phyloP scores from a whole-genome alignment of 163 green algal species.

The Scenedesmus sp. region DNA sequence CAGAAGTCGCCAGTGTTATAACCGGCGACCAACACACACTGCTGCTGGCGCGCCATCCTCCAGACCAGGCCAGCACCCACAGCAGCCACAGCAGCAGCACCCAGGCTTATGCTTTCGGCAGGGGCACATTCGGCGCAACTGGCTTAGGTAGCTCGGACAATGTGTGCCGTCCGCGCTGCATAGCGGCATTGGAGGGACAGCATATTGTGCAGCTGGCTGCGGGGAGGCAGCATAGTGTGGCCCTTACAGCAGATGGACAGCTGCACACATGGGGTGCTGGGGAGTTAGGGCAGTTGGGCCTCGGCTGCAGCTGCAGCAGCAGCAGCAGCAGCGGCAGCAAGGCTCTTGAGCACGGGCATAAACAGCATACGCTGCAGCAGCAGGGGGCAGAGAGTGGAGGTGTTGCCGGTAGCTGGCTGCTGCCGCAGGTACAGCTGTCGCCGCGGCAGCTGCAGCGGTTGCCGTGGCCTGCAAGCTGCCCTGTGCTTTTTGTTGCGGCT shows the following conservation, averaged over 20 bases:
- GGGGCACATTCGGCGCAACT: constrained; percentile 26
- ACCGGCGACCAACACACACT: constrained; percentile 22
- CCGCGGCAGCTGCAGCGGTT: constrained; percentile 1
- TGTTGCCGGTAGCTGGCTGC: constrained; percentile 7
- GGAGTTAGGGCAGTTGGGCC: constrained; percentile 65
- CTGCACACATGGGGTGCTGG: constrained; percentile 68
- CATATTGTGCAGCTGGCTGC: constrained; percentile 65
- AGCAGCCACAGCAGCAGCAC: not conserved
- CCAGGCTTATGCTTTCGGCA: not conserved
- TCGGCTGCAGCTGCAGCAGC: constrained; percentile 49
- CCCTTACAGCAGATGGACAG: constrained; percentile 58
- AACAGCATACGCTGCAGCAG: not conserved
- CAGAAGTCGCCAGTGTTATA: not conserved
- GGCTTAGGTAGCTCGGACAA: constrained; percentile 19
- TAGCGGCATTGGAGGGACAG: constrained; percentile 32
- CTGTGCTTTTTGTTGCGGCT: constrained; percentile 36
- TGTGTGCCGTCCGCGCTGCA: not conserved
- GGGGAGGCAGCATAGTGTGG: constrained; percentile 70
- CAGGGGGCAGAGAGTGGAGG: not conserved
- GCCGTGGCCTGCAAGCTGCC: constrained; percentile 5
- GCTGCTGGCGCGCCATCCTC: not conserved
- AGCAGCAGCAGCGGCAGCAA: not conserved
- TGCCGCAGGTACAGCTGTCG: constrained; percentile 2
- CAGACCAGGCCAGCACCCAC: not conserved
- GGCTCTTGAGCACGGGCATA: not conserved